These are phyloP conservation scores for Ascochyta rabiei DNA, from an alignment of 2,329 filamentous ascomycete genomes.

Conservation along the genomic window DNA sequence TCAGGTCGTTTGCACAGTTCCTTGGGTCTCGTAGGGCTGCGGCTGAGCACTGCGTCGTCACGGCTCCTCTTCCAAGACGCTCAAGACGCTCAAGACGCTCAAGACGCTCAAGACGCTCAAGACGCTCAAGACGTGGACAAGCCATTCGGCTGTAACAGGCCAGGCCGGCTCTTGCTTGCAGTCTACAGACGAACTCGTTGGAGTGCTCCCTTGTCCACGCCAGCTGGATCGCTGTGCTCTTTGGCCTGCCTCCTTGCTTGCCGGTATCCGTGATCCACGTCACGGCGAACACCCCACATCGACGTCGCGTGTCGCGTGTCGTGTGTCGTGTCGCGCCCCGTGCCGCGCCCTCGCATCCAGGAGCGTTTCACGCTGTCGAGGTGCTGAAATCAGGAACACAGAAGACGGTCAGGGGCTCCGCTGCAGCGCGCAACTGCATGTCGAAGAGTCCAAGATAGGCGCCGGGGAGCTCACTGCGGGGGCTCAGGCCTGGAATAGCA, in stretches of 20 bases:
- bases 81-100: no score
- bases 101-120: no score
- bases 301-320: constrained; percentile 21
- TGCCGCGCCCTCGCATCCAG: constrained; percentile 12
- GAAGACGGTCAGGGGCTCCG: constrained; percentile 18
- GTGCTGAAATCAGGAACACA: constrained; percentile 32
- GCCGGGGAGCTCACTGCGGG: constrained; percentile 16
- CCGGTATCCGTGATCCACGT: constrained; percentile 16
- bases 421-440: constrained; percentile 11
- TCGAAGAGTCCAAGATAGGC: constrained; percentile 9
- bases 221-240: neutral
- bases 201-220: neutral
- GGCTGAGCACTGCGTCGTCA: constrained; percentile 16
- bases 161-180: constrained; percentile 3
- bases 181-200: constrained; percentile 1
- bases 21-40: constrained; percentile 5
- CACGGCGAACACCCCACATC: constrained; percentile 12
- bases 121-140: constrained; percentile 14
- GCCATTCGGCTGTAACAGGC: constrained; percentile 13
- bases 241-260: constrained; percentile 3
- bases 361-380: constrained; percentile 25
- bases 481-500: constrained; percentile 14
- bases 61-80: constrained; percentile 6
- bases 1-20: neutral
- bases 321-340: constrained; percentile 21